Evolutionary conservation across 2,329 filamentous ascomycete species (phyloP).

Genomic region (Elsinoe fawcettii): DNA sequence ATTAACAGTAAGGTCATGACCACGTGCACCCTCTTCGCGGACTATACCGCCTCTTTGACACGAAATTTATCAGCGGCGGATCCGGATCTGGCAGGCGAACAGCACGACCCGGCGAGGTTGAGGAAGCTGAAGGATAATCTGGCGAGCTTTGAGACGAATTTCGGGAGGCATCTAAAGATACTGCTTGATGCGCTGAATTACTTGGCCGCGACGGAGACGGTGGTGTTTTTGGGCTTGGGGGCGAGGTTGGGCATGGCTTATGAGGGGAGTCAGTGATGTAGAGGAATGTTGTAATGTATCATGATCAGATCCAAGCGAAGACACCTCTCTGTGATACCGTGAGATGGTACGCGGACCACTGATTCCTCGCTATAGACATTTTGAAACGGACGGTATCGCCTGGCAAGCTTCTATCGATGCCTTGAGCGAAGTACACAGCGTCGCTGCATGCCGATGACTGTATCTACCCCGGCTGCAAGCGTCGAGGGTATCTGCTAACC

Average conservation of each 20-base stretch:
- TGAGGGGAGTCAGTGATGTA: conserved; percentile 47
- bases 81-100: conserved; percentile 57
- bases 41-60: conserved; percentile 79
- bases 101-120: conserved; percentile 50
- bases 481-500: too few relatives aligned
- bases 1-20: conserved; percentile 97
- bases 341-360: not conserved
- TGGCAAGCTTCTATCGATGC: too few relatives aligned
- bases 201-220: conserved; percentile 93
- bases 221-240: conserved; percentile 82
- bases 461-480: too few relatives aligned
- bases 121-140: conserved; percentile 79
- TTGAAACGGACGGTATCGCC: too few relatives aligned
- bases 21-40: conserved; percentile 88
- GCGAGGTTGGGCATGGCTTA: conserved; percentile 74
- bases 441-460: too few relatives aligned
- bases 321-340: not conserved
- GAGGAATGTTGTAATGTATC: conserved; percentile 13
- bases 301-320: not conserved
- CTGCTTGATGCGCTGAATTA: conserved; percentile 92
- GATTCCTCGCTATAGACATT: too few relatives aligned
- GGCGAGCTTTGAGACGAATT: conserved; percentile 86
- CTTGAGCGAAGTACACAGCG: too few relatives aligned
- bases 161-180: conserved; percentile 85
- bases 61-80: conserved; percentile 78